Percentiles rank a stretch among this genome's conserved stretches.
phyloP scores from a whole-genome alignment of 148 eudicot genomes.

The Oxyria digyna region DNA sequence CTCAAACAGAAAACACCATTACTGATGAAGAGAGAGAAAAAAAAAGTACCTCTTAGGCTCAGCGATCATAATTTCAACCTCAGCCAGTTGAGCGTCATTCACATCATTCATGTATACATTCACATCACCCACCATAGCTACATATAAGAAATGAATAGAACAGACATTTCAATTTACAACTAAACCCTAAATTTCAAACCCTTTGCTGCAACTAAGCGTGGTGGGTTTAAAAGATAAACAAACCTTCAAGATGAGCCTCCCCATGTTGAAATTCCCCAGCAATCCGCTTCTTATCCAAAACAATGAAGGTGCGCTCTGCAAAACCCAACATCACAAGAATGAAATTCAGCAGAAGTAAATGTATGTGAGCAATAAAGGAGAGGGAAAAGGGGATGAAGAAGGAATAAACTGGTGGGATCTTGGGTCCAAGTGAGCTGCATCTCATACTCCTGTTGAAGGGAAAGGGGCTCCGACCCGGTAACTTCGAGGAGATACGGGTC shows the following conservation, averaged over 20 bases:
- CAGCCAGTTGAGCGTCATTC: slow-evolving; percentile 65
- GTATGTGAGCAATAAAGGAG: background rate
- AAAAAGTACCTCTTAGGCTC: slow-evolving; percentile 42
- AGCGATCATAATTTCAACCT: slow-evolving; percentile 93
- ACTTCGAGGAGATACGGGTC: slow-evolving; percentile 67
- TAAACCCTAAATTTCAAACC: background rate
- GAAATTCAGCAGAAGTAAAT: background rate
- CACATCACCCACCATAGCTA: slow-evolving; percentile 89
- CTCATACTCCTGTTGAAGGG: slow-evolving; percentile 61
- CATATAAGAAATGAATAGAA: background rate
- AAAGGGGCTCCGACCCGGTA: slow-evolving; percentile 87
- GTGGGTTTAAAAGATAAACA: background rate
- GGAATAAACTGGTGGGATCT: slow-evolving; percentile 53
- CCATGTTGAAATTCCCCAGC: slow-evolving; percentile 47
- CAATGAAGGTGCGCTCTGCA: slow-evolving; percentile 81
- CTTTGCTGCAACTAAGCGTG: background rate
- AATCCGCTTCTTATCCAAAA: slow-evolving; percentile 66
- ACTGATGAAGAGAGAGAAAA: background rate
- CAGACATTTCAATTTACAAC: background rate
- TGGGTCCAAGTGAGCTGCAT: slow-evolving; percentile 95
- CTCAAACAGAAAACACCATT: background rate
- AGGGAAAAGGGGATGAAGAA: background rate
- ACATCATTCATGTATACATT: slow-evolving; percentile 88
- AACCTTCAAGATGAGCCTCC: slow-evolving; percentile 70
- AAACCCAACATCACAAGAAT: background rate